Evolutionary conservation across 805 yeast species (phyloP).

Genomic region (Pichia paraexigua): DNA sequence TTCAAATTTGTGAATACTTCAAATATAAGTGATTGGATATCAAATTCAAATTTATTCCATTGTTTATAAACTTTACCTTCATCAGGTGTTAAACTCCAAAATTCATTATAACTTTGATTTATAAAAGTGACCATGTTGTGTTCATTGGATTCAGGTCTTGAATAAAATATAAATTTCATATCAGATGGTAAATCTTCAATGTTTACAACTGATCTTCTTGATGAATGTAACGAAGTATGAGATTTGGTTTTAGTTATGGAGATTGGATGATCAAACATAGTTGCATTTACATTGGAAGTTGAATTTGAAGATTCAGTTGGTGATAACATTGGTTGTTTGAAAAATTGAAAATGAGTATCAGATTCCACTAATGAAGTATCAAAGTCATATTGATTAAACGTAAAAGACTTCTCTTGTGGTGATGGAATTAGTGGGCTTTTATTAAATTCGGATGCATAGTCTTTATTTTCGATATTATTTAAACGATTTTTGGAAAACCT

Average conservation of each 20-base stretch:
- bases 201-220: background rate
- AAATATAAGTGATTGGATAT: conserved; percentile 25
- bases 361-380: background rate
- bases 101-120: conserved; percentile 20
- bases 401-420: background rate
- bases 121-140: conserved; percentile 20
- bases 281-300: background rate
- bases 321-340: conserved; percentile 9
- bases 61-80: conserved; percentile 16
- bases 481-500: background rate
- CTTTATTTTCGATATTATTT: background rate
- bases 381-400: background rate
- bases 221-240: background rate
- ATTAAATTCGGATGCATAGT: background rate
- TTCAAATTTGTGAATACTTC: conserved; percentile 22
- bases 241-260: background rate
- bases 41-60: conserved; percentile 24
- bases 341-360: conserved; percentile 1
- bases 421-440: background rate
- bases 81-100: conserved; percentile 23
- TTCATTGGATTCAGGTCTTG: conserved; percentile 19
- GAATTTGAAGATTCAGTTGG: conserved; percentile 1
- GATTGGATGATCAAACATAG: background rate
- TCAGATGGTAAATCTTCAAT: conserved; percentile 14
- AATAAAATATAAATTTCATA: conserved; percentile 20